phyloP scores from a whole-genome alignment of 495 filamentous ascomycete species.

The Penicillium soppii region DNA sequence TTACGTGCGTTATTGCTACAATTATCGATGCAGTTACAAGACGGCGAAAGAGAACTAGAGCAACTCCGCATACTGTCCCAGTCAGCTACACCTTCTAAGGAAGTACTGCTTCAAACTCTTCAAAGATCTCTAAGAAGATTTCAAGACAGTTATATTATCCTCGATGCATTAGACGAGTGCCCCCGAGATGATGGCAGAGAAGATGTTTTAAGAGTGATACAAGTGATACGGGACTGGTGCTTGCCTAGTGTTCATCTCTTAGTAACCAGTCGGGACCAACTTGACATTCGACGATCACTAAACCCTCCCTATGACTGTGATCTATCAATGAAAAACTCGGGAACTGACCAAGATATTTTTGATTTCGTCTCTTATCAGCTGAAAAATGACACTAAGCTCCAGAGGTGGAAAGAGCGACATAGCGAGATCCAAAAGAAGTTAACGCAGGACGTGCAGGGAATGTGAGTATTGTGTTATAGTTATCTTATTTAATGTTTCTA shows the following conservation, averaged over 20 bases:
- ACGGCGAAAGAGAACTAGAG: too few species aligned
- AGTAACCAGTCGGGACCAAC: constrained; percentile 31
- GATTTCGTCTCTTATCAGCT: constrained; percentile 24
- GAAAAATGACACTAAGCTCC: constrained; percentile 15
- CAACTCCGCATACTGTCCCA: too few species aligned
- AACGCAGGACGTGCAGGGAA: constrained; percentile 19
- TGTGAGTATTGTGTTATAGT: constrained; percentile 20
- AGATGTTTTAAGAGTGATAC: constrained; percentile 17
- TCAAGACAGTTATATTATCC: constrained; percentile 17
- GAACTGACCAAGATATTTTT: constrained; percentile 25
- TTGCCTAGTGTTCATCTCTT: constrained; percentile 25
- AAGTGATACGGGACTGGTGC: constrained; percentile 18
- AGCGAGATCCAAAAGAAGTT: constrained; percentile 21
- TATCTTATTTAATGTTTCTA: neutral
- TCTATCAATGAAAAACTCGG: constrained; percentile 3
- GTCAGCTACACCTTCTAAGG: neutral
- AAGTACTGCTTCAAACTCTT: neutral
- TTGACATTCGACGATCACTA: constrained; percentile 27
- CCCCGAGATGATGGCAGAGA: constrained; percentile 10
- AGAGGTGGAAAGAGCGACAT: constrained; percentile 22
- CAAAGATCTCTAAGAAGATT: constrained; percentile 9
- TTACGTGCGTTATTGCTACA: too few species aligned
- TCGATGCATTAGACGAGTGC: constrained; percentile 23
- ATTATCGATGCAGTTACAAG: too few species aligned
- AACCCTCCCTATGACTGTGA: constrained; percentile 3